phyloP scores from a whole-genome alignment of 1,139 yeast genomes.

The Yamadazyma buinensis region DNA sequence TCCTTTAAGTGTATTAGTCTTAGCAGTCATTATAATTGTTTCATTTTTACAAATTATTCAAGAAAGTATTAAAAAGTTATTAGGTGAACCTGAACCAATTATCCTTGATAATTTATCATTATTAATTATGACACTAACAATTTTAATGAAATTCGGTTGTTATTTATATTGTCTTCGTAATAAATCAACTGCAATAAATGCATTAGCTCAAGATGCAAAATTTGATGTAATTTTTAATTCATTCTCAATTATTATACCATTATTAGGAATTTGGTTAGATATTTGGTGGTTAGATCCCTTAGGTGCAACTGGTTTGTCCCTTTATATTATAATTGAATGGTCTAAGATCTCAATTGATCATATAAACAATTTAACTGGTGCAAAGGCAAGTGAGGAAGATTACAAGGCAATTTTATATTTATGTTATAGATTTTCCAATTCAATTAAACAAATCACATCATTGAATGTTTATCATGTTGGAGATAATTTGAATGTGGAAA shows the following conservation, averaged over 20 bases:
- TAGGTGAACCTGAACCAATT: constrained; percentile 34
- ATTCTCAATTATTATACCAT: constrained; percentile 69
- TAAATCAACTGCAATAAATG: constrained; percentile 67
- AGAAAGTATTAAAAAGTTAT: constrained; percentile 46
- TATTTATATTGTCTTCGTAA: constrained; percentile 65
- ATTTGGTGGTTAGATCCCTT: constrained; percentile 70
- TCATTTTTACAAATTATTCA: constrained; percentile 74
- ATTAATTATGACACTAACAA: constrained; percentile 60
- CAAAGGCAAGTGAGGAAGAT: constrained; percentile 61
- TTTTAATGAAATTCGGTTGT: constrained; percentile 56
- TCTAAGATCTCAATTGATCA: constrained; percentile 62
- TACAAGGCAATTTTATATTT: constrained; percentile 65
- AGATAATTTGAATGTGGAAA: constrained; percentile 71
- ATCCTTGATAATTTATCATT: constrained; percentile 53
- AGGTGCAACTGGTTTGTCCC: constrained; percentile 63
- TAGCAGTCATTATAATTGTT: constrained; percentile 65
- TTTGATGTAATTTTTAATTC: constrained; percentile 72
- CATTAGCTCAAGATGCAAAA: constrained; percentile 77
- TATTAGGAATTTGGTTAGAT: constrained; percentile 48
- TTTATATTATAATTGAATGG: constrained; percentile 68
- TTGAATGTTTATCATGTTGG: constrained; percentile 77
- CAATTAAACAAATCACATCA: constrained; percentile 61
- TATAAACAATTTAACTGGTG: constrained; percentile 71
- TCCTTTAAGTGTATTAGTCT: constrained; percentile 75
- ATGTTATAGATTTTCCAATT: constrained; percentile 66